Evolutionary conservation across 2,329 filamentous ascomycete genomes (phyloP), one percentile per base, ranked within the genome.

Genomic region (Epichloe baconii): DNA sequence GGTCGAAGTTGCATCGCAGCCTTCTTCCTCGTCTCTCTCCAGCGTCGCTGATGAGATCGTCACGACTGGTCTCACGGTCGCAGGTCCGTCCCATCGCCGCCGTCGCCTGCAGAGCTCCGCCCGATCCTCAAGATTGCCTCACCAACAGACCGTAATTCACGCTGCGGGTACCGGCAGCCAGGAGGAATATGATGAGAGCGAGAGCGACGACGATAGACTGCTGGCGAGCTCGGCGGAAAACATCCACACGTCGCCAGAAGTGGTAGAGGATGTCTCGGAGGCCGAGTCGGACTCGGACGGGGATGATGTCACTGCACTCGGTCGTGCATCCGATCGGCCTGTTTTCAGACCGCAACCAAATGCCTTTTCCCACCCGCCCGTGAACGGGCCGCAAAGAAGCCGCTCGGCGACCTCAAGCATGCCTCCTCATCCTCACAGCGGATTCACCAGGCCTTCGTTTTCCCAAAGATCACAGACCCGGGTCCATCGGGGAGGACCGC

Each of bases 181-280:
- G 65, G 90, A 95, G 59, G 90, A 95, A 69, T 95, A 94, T 61
- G 88, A 95, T 36, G 89, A 95, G 71, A 94, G 86, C 55, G 89
- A 94, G 66, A 95, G 79, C 66, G 88, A 89, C 55, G 88, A 89
- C 42, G 90, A 95, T 60, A 79, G 77, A 14, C 59, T 79, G 11
- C 65, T 83, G 62, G 75, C 75, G 2, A 81, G 78, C 58, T 83
- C 80, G 14, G 75, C 72, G 44, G 80, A 83, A 58, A 74, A 78
- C 52, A 61, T 63, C 11, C 64, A 68, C 53, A 62, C 68, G 15
- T 50, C 42, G 40, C 65, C 68, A 44, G 63, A 66, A 41, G 65
- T 68, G 19, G 65, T 64, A 34, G 65, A 70, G 47, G 64, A 68
- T 41, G 74, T 76, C 37, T 73, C 71, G 14, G 74, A 74, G 46